Base-by-base conservation (phyloP, 257 asterid genomes). In the Lycium ferocissimum region DNA sequence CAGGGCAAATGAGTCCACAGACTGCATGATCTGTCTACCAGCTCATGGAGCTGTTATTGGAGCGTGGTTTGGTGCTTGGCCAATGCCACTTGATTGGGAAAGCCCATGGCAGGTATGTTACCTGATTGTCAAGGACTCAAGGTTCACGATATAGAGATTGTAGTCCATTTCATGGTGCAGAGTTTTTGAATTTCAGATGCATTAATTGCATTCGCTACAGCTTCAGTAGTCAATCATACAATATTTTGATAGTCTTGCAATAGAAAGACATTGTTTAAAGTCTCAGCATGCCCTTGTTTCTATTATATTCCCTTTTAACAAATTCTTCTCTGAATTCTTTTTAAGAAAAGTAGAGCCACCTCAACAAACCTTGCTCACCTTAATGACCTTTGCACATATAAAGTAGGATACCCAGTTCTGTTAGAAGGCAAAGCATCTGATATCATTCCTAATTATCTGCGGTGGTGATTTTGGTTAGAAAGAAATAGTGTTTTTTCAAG, bases 31-130 rank as follows among this genome's bases (percentile, higher is more conserved):
- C 79, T 90, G 94, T 85, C 43, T 94, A 66, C 97, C 98, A 80
- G 98, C 98, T 8, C 93, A 93, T 87, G 98, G 99, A 88, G 97
- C 97, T 80, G 91, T 94, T 58, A 89, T 93, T 87, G 98, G 98
- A 83, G 98, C 99, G 79, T 96, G 98, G 99, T 91, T 96, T 86
- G 98, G 99, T 87, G 98, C 98, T 51, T 96, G 96, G 97, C 98
- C 97, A 58, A 96, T 96, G 99, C 97, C 98, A 37, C 97, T 96
- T 72, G 99, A 96, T 91, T 96, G 99, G 98, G 98, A 95, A 88
- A 94, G 98, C 86, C 91, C 97, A 6, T 96, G 99, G 99, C 98
- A 96, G 97, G 99, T 94, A 83, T 8, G 79, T 45, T 80, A 71
- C 84, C 76, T 38, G 58, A 26, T 78, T 51, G 65, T 78, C 65